These are phyloP conservation scores for Aspergillus wentii DNA, from an alignment of 495 filamentous ascomycete species.

Conservation along the genomic window DNA sequence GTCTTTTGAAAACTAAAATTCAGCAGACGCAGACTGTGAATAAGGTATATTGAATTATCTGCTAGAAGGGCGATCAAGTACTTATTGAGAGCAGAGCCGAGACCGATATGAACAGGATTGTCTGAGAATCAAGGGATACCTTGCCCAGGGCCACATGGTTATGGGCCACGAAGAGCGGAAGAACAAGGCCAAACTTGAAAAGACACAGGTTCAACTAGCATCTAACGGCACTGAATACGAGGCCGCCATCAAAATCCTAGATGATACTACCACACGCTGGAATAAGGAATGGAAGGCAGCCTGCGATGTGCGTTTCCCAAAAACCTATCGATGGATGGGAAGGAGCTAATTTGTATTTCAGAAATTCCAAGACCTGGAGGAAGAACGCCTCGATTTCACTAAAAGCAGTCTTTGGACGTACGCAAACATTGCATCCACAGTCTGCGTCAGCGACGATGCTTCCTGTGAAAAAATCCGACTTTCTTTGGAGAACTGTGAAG, in stretches of 20 bases:
- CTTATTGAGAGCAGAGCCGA: constrained; percentile 58
- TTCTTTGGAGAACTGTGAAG: constrained; percentile 90
- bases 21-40: constrained; percentile 89
- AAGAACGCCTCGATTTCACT: constrained; percentile 92
- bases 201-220: constrained; percentile 92
- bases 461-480: constrained; percentile 97
- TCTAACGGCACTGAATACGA: constrained; percentile 92
- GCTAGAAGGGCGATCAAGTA: background rate
- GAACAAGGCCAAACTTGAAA: constrained; percentile 98
- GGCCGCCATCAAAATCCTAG: constrained; percentile 81
- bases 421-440: constrained; percentile 93
- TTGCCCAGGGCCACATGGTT: constrained; percentile 99
- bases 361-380: constrained; percentile 99
- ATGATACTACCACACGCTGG: constrained; percentile 94
- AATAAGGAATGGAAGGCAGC: constrained; percentile 97
- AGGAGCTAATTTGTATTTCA: constrained; percentile 27
- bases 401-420: constrained; percentile 98
- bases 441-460: constrained; percentile 98
- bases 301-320: constrained; percentile 62
- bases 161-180: constrained; percentile 99
- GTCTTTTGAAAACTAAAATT: constrained; percentile 85
- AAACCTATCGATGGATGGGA: background rate
- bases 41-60: constrained; percentile 54
- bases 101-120: constrained; percentile 97
- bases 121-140: constrained; percentile 95